Evolutionary conservation across 2,329 filamentous ascomycete genomes (phyloP).

Genomic region (Beauveria brongniartii): DNA sequence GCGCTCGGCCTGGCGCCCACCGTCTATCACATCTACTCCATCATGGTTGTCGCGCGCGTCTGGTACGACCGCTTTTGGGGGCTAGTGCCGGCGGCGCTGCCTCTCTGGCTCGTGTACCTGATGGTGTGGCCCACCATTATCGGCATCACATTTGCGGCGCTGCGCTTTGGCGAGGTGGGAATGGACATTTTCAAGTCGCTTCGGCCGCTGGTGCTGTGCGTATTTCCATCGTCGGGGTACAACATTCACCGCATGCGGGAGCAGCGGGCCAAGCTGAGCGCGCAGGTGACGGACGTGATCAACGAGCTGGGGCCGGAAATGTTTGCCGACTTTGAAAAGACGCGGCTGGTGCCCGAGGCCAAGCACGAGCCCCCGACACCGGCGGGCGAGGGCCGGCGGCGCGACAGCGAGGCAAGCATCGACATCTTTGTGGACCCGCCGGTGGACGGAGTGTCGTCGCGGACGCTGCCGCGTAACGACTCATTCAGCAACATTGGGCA

Average conservation of each 20-base stretch:
- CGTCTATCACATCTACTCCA: conserved; percentile 75
- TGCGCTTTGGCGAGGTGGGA: conserved; percentile 93
- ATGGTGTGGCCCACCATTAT: conserved; percentile 76
- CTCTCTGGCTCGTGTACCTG: conserved; percentile 68
- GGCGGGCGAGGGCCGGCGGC: conserved; percentile 30
- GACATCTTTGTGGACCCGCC: conserved; percentile 31
- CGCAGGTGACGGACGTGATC: conserved; percentile 82
- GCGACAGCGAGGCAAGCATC: conserved; percentile 42
- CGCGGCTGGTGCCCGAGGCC: conserved; percentile 57
- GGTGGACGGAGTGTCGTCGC: conserved; percentile 31
- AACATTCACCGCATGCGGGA: conserved; percentile 71
- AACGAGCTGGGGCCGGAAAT: conserved; percentile 93
- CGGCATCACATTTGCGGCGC: conserved; percentile 80
- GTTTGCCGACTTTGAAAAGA: conserved; percentile 88
- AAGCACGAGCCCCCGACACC: conserved; percentile 24
- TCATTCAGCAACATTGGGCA: conserved; percentile 85
- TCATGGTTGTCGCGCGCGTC: conserved; percentile 66
- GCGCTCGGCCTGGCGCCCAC: conserved; percentile 74
- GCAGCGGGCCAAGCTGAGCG: conserved; percentile 64
- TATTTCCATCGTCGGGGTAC: conserved; percentile 78
- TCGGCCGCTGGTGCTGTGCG: conserved; percentile 73
- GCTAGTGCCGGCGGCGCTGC: conserved; percentile 70
- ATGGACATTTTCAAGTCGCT: conserved; percentile 98
- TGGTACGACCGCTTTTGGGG: conserved; percentile 77
- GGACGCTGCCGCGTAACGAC: conserved; percentile 70